Conservation (phyloP, 1,284 basidiomycete genomes). For the Leccinum solheimii region DNA sequence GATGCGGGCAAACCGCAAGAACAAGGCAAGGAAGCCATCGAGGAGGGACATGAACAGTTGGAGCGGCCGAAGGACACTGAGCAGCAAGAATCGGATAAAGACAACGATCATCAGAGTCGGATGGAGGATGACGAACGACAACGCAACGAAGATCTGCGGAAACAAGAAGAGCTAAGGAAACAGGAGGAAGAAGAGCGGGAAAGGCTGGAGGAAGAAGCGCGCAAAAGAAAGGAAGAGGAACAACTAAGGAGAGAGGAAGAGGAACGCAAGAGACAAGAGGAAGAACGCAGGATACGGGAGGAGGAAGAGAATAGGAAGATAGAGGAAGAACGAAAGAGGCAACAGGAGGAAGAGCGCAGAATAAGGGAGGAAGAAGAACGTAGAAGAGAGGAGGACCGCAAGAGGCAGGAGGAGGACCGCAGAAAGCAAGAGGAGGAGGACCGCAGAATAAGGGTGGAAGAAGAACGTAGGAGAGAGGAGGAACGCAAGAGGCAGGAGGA, state of each 20-base stretch:
- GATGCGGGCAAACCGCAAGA: not conserved
- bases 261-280: constrained; percentile 9
- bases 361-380: constrained; percentile 3
- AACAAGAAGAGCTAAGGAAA: constrained; percentile 1
- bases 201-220: constrained; percentile 5
- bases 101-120: constrained; percentile 1
- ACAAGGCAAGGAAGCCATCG: constrained; percentile 1
- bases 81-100: constrained; percentile 15
- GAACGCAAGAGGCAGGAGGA: constrained; percentile 8
- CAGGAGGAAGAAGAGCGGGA: constrained; percentile 9
- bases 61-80: not conserved
- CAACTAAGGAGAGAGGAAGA: constrained; percentile 11
- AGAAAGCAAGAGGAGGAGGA: constrained; percentile 20
- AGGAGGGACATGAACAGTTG: not conserved
- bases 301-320: constrained; percentile 7
- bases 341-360: constrained; percentile 4
- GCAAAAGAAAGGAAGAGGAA: constrained; percentile 5
- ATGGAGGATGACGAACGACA: constrained; percentile 17
- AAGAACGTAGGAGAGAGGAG: not conserved
- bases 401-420: constrained; percentile 16
- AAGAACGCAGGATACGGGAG: constrained; percentile 19
- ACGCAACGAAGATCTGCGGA: not conserved
- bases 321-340: constrained; percentile 7
- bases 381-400: not conserved
- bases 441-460: not conserved